Evolutionary conservation across 106 monocot genomes (phyloP).

Genomic region (Gastrodia elata): DNA sequence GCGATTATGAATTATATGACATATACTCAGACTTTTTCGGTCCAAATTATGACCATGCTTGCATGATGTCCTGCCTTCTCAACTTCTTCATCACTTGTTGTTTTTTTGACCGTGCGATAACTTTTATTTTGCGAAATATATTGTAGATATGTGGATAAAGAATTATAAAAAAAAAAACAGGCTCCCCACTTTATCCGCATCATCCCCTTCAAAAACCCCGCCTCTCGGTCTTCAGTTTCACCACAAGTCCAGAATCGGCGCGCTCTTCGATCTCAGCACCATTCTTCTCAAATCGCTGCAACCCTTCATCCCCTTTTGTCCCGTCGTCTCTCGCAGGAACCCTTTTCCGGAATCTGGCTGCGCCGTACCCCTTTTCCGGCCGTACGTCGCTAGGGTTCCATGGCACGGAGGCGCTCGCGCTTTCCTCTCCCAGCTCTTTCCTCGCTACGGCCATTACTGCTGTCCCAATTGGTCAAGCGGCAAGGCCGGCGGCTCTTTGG

Average conservation of each 20-base stretch:
- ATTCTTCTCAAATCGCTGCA: constrained; percentile 1
- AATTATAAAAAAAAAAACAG: too few species aligned
- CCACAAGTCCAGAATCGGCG: not conserved
- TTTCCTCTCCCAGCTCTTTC: constrained; percentile 82
- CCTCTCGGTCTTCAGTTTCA: too few species aligned
- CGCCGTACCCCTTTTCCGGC: constrained; percentile 62
- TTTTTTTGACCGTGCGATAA: too few species aligned
- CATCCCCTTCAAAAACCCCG: too few species aligned
- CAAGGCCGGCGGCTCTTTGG: constrained; percentile 70
- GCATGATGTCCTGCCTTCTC: too few species aligned
- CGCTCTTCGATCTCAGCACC: not conserved
- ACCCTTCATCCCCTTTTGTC: not conserved
- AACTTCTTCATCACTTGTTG: too few species aligned
- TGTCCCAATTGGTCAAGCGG: constrained; percentile 99
- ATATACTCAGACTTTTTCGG: too few species aligned
- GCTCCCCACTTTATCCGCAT: too few species aligned
- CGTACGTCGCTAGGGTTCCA: constrained; percentile 87
- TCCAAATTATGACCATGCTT: too few species aligned
- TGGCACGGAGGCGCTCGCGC: constrained; percentile 84
- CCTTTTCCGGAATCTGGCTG: constrained; percentile 21
- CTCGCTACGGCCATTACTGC: constrained; percentile 94
- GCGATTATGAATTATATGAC: too few species aligned
- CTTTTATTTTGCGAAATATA: too few species aligned
- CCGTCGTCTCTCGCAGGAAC: not conserved
- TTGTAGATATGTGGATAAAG: too few species aligned